These are phyloP conservation scores for Globisporangium rhizosaccharum DNA, from an alignment of 352 stramenopile species.

Conservation along the genomic window DNA sequence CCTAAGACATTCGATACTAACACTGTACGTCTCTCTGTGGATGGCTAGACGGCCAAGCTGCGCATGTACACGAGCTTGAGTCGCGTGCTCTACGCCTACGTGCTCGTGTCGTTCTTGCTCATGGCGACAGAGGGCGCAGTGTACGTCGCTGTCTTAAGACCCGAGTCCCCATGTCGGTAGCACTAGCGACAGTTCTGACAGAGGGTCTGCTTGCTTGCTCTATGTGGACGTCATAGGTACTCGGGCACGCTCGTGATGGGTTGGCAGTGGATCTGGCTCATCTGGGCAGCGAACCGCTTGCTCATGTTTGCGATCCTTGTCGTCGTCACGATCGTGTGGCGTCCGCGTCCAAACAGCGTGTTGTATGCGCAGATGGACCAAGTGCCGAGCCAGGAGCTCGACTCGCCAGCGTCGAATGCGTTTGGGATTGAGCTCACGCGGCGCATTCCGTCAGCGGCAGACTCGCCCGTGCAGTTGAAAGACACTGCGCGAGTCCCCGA, in stretches of 20 bases:
- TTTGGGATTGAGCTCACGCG: conserved; percentile 53
- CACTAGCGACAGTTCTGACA: background rate
- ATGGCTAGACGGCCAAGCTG: conserved; percentile 60
- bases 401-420: conserved; percentile 35
- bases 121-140: conserved; percentile 70
- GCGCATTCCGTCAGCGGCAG: conserved; percentile 45
- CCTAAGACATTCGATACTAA: background rate
- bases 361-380: conserved; percentile 81
- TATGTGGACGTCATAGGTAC: conserved; percentile 35
- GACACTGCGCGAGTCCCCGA: background rate
- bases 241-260: conserved; percentile 48
- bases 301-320: conserved; percentile 66
- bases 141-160: conserved; percentile 32
- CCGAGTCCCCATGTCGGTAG: background rate
- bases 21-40: background rate
- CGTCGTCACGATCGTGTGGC: conserved; percentile 71
- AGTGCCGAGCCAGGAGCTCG: conserved; percentile 60
- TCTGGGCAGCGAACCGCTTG: conserved; percentile 72
- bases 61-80: conserved; percentile 68
- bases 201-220: background rate
- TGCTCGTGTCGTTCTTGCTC: conserved; percentile 66
- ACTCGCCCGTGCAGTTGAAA: conserved; percentile 21
- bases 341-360: conserved; percentile 50
- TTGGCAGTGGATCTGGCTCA: conserved; percentile 72
- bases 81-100: conserved; percentile 52